Evolutionary conservation across 1,284 basidiomycete genomes (phyloP).

Genomic region (Afroboletus lepidellus): DNA sequence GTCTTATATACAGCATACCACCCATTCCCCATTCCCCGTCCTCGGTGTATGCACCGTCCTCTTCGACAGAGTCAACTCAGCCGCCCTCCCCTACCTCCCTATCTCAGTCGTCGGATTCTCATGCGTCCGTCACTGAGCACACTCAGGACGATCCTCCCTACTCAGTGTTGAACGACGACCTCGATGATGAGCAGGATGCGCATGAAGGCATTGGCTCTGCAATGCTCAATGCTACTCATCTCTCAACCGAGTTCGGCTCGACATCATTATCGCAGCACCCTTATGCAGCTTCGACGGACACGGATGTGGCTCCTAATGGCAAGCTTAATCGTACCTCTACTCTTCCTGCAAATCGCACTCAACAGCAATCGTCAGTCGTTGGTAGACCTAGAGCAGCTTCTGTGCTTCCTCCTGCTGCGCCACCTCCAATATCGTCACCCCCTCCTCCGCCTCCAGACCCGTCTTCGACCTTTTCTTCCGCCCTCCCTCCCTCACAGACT

Average conservation of each 20-base stretch:
- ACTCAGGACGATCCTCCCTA: slow-evolving; percentile 36
- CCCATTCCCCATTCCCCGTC: slow-evolving; percentile 62
- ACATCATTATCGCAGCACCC: slow-evolving; percentile 35
- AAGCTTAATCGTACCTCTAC: slow-evolving; percentile 31
- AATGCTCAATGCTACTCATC: slow-evolving; percentile 46
- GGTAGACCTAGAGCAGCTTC: slow-evolving; percentile 54
- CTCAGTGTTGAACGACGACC: slow-evolving; percentile 26
- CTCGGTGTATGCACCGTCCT: slow-evolving; percentile 49
- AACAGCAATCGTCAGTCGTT: slow-evolving; percentile 26
- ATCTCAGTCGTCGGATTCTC: slow-evolving; percentile 52
- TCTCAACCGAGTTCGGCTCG: slow-evolving; percentile 35
- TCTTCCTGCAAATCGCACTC: slow-evolving; percentile 29
- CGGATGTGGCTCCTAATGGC: slow-evolving; percentile 16
- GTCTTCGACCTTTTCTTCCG: slow-evolving; percentile 28
- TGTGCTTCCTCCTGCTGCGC: slow-evolving; percentile 61
- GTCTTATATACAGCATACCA: slow-evolving; percentile 81
- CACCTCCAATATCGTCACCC: slow-evolving; percentile 61
- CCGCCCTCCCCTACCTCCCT: slow-evolving; percentile 50
- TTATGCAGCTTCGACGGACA: slow-evolving; percentile 43
- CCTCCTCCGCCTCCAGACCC: slow-evolving; percentile 55
- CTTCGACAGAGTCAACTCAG: slow-evolving; percentile 53
- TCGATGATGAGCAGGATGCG: slow-evolving; percentile 39
- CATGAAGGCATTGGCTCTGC: slow-evolving; percentile 48
- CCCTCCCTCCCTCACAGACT: slow-evolving; percentile 30
- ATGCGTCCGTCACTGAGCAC: slow-evolving; percentile 37